phyloP scores from a whole-genome alignment of 805 yeast species.

The Saturnispora silvae region DNA sequence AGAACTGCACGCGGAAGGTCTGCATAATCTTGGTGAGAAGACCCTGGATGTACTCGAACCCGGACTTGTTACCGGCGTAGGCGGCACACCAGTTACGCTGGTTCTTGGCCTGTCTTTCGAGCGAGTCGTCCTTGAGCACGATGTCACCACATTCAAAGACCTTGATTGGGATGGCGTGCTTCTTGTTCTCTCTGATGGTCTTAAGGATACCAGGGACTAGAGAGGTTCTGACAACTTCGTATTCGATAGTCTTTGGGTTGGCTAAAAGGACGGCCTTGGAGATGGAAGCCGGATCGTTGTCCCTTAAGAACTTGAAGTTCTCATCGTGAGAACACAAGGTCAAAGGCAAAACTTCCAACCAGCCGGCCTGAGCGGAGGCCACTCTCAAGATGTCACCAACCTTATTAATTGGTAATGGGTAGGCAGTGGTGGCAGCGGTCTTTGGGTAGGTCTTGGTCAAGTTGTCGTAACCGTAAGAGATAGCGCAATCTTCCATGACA shows the following conservation, averaged over 20 bases:
- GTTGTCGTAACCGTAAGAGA: constrained; percentile 90
- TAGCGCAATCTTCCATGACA: constrained; percentile 96
- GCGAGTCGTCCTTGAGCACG: constrained; percentile 64
- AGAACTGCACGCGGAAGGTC: constrained; percentile 84
- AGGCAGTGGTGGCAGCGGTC: constrained; percentile 68
- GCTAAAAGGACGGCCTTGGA: constrained; percentile 81
- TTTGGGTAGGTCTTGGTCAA: constrained; percentile 70
- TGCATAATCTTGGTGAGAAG: constrained; percentile 90
- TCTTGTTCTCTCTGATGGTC: constrained; percentile 91
- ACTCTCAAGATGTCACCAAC: constrained; percentile 81
- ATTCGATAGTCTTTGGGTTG: constrained; percentile 93
- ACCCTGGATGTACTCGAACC: constrained; percentile 92
- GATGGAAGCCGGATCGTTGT: constrained; percentile 37
- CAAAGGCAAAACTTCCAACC: constrained; percentile 92
- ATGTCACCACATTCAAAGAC: constrained; percentile 95
- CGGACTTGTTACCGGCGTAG: constrained; percentile 89
- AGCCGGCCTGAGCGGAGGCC: constrained; percentile 90
- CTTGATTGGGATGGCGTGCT: constrained; percentile 87
- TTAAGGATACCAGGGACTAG: constrained; percentile 89
- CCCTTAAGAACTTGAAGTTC: constrained; percentile 79
- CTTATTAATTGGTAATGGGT: constrained; percentile 85
- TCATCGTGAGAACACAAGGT: constrained; percentile 95
- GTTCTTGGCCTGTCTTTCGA: constrained; percentile 82
- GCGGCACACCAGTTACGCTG: constrained; percentile 94
- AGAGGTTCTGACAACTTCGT: constrained; percentile 95